Base-by-base conservation (phyloP, 257 asterid species). In the Cynanchum wilfordii region DNA sequence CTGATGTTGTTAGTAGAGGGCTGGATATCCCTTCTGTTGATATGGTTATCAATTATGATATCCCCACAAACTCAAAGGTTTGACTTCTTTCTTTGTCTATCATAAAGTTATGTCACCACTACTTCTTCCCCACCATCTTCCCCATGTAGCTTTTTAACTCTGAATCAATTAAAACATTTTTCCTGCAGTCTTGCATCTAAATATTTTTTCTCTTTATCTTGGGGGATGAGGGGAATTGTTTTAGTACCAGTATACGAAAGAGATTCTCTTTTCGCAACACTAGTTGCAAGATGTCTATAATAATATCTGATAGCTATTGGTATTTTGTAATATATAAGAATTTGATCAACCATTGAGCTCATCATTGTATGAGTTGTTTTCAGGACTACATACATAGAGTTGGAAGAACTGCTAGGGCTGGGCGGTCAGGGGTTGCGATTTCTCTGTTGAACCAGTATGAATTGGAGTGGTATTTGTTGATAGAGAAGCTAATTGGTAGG, bases 341-440 rank as follows among this genome's bases (percentile, higher is more conserved):
- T 22, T 51, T 69, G 9, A 25, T 38, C 9, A 33, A 24, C 2
- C 13, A 49, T 20, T 10, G 29, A 30, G 19, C 49, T 50, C 24
- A 51, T 51, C 44, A 40, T 58, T 62, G 29, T 67, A 66, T 63
- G 66, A 51, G 73, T 81, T 29, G 47, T 64, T 71, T 80, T 49
- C 86, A 93, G 99, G 99, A 94, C 81, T 94, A 94, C 71, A 91
- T 91, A 78, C 99, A 94, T 75, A 78, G 97, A 69, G 99, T 94
- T n/a, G 99, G 99, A 77, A 89, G 99, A 85, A 94, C 99, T 71
- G 97, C 97, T 74, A 89, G 97, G 52, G 99, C 99, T 64, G 99
- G 99, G 30, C 87, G 97, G 47, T 91, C 98, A 3, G 99, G 99
- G 29, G 83, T 91, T 66, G 96, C 97, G 20, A 85, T 94, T 70